phyloP scores from a whole-genome alignment of 331 rosid genomes.

The Pyrus hybrid region DNA sequence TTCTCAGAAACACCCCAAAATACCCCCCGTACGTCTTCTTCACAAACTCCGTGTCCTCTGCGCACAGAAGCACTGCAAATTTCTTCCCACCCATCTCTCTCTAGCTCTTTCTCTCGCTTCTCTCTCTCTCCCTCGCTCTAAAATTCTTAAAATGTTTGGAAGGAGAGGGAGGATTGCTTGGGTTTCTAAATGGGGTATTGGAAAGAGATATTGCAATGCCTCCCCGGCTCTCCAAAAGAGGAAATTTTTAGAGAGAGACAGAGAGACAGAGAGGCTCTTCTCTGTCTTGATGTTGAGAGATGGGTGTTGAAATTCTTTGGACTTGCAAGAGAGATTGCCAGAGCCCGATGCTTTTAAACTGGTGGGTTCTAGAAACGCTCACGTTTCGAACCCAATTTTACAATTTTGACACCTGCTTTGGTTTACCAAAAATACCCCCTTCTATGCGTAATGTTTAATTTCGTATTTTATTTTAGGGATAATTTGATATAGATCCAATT shows the following conservation, averaged over 20 bases:
- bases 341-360: conserved; percentile 5
- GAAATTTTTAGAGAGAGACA: background rate
- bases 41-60: conserved; percentile 79
- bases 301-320: background rate
- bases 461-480: no score
- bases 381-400: background rate
- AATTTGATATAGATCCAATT: no score
- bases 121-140: no score
- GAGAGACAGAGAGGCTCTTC: background rate
- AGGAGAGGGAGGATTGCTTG: background rate
- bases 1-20: conserved; percentile 57
- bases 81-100: conserved; percentile 21
- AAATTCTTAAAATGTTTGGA: no score
- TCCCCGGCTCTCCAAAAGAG: background rate
- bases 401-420: background rate
- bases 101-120: no score
- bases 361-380: background rate
- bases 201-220: background rate
- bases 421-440: background rate
- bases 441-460: no score
- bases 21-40: conserved; percentile 68
- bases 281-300: background rate
- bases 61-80: conserved; percentile 63
- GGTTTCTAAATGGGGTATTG: background rate
- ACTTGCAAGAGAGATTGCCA: background rate